These are phyloP conservation scores for Lactarius psammicola DNA, from an alignment of 768 basidiomycete genomes.

Conservation along the genomic window DNA sequence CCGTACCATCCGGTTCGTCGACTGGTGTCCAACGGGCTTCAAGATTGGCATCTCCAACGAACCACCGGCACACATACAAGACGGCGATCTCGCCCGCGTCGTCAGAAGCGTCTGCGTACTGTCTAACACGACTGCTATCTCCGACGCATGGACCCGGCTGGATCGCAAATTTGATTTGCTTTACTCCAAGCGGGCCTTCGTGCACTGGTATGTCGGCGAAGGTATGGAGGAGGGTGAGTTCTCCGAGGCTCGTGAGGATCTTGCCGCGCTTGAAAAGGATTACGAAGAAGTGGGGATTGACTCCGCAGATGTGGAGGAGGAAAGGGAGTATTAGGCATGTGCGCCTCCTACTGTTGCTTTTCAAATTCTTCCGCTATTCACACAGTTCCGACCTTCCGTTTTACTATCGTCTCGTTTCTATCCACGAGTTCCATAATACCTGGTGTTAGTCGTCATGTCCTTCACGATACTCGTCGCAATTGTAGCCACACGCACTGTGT, in stretches of 20 bases:
- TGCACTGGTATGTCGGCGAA: constrained; percentile 70
- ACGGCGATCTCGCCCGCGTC: constrained; percentile 74
- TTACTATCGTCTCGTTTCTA: neutral
- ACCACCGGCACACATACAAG: constrained; percentile 70
- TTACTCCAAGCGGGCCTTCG: constrained; percentile 60
- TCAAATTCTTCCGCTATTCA: neutral
- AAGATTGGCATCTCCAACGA: constrained; percentile 80
- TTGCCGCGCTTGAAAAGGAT: constrained; percentile 96
- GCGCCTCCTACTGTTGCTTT: neutral
- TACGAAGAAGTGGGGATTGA: constrained; percentile 79
- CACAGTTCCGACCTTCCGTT: neutral
- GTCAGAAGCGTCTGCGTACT: constrained; percentile 75
- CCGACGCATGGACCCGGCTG: constrained; percentile 70
- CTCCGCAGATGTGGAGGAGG: constrained; percentile 51
- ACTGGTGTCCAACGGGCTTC: constrained; percentile 80
- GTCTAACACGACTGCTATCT: constrained; percentile 72
- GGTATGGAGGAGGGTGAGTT: constrained; percentile 95
- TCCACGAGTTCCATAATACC: neutral
- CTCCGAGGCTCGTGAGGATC: constrained; percentile 97
- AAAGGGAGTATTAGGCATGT: constrained; percentile 44
- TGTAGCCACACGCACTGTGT: constrained; percentile 6
- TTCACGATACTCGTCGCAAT: constrained; percentile 2
- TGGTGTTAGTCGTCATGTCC: neutral
- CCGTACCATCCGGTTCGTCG: constrained; percentile 76
- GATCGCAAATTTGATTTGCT: constrained; percentile 81